Evolutionary conservation across 306 rosid genomes (phyloP), one percentile per base, ranked within the genome.

Genomic region (Casuarina glauca): DNA sequence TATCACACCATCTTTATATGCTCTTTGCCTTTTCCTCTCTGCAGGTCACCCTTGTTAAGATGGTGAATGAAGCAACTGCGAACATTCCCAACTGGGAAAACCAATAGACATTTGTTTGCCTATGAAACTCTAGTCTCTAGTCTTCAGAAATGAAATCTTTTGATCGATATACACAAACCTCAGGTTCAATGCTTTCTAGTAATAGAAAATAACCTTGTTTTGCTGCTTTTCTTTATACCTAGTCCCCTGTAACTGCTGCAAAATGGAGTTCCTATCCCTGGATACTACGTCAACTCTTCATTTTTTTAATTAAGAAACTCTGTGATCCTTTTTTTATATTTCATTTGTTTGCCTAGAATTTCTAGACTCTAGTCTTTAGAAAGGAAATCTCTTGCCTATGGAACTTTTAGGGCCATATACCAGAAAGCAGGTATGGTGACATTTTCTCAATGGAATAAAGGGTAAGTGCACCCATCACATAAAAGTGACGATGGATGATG

Each of bases 61-160:
- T 90, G 95, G 90, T 89, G 89, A 94, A 94, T 64, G 97, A 91
- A 83, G 98, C 98, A 60, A 79, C 88, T 67, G 97, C 94, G 11
- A 91, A 90, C 84, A 80, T 89, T 73, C 94, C 91, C 42, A 86
- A 90, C 72, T 94, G 98, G 98, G 94, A 87, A 53, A 71, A 84
- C 9, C 36, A 74, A 58, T 89, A 85, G 81, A 74, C 53, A 70
- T 78, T 13, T 45, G 62, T 41, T 44, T 41, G 16, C 67, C 50
- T 3, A 54, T n/a, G 3, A 39, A 44, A 69, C 39, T 52, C 39
- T 52, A 69, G 16, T 42, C 48, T 64, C 46, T 42, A 54, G 70
- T 41, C 26, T 72, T 48, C 19, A 41, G 70, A 20, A 74, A 68
- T 3, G 66, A 55, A 64, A 57, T 41, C 7, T 9, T 72, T 50